Evolutionary conservation across 1,284 basidiomycete species (phyloP).

Genomic region (Xerocomus nothofagi): DNA sequence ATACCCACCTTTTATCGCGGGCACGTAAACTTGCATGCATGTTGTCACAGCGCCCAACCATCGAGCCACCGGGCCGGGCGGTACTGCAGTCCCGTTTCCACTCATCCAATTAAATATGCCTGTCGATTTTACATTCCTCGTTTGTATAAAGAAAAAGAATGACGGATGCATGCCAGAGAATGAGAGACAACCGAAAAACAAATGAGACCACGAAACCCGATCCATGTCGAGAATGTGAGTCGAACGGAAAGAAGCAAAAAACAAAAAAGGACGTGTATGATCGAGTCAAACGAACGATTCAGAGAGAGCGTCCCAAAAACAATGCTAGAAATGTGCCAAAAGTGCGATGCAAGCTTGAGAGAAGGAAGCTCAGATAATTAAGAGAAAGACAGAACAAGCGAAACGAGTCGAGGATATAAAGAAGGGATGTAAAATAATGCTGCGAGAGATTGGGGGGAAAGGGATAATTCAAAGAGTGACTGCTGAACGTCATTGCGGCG

Average conservation of each 20-base stretch:
- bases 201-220: neutral
- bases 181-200: neutral
- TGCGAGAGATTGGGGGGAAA: constrained; percentile 8
- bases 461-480: constrained; percentile 8
- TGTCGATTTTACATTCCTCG: neutral
- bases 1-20: too few relatives aligned
- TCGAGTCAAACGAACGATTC: neutral
- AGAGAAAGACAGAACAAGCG: neutral
- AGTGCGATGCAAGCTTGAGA: neutral
- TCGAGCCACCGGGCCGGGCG: too few relatives aligned
- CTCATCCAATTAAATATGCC: neutral
- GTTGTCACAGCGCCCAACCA: too few relatives aligned
- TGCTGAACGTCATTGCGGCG: neutral
- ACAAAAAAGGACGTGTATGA: neutral
- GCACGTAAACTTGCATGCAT: too few relatives aligned
- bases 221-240: neutral
- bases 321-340: constrained; percentile 10
- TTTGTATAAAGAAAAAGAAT: neutral
- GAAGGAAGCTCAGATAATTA: neutral
- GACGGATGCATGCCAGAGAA: neutral
- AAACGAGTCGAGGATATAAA: constrained; percentile 2
- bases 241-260: neutral
- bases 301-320: constrained; percentile 10
- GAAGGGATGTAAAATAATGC: constrained; percentile 3
- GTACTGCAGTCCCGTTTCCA: neutral